These are phyloP conservation scores for Urtica urens DNA, from an alignment of 306 rosid genomes.

Conservation along the genomic window DNA sequence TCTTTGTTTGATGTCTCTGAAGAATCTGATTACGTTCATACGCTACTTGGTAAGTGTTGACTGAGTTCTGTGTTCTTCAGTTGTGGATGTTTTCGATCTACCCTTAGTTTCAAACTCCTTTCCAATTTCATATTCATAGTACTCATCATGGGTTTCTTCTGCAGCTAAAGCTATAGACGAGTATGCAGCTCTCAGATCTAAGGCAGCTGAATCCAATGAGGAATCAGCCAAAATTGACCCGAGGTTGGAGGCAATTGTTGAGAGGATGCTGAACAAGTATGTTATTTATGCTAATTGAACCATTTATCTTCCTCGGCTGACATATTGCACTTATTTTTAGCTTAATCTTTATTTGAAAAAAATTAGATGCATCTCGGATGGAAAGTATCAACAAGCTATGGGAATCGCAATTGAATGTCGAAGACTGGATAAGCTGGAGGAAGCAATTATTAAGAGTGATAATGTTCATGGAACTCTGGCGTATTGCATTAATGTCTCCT, in stretches of 20 bases:
- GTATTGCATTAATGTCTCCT: constrained; percentile 81
- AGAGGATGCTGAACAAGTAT: constrained; percentile 94
- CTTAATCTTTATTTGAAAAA: constrained; percentile 1
- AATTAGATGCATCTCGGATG: constrained; percentile 79
- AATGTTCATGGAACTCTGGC: constrained; percentile 81
- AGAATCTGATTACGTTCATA: constrained; percentile 89
- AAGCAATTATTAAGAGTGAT: constrained; percentile 93
- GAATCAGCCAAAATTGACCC: constrained; percentile 57
- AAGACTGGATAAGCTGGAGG: constrained; percentile 96
- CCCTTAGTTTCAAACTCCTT: too few species aligned
- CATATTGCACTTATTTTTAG: neutral
- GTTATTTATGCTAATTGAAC: constrained; percentile 14
- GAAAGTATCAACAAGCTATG: constrained; percentile 95
- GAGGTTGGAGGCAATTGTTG: constrained; percentile 89
- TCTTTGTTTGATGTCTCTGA: constrained; percentile 82
- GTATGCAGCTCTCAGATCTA: constrained; percentile 71
- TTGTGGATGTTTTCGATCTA: neutral
- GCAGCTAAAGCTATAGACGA: constrained; percentile 97
- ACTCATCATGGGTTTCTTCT: constrained; percentile 24
- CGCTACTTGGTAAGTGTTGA: constrained; percentile 69
- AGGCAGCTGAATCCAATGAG: constrained; percentile 67
- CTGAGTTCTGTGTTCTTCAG: neutral
- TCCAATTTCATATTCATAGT: constrained; percentile 3
- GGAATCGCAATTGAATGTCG: constrained; percentile 96
- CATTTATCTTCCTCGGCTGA: neutral